Evolutionary conservation across 2,329 filamentous ascomycete genomes (phyloP), one percentile per base, ranked within the genome.

Genomic region (Verticillium alfalfae): DNA sequence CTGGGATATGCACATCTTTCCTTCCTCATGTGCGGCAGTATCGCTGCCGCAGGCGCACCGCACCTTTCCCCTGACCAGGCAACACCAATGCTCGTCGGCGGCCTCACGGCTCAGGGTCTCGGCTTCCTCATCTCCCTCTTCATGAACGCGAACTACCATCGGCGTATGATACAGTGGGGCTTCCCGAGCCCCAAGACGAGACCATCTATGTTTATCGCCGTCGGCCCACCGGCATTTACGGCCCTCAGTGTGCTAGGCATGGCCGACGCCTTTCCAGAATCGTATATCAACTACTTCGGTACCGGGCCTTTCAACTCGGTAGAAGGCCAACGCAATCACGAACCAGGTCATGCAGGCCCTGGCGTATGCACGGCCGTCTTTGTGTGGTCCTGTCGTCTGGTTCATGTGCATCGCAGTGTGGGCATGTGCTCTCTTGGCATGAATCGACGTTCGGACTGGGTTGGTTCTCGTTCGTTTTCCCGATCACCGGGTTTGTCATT

Each of bases 1-100:
- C n/a, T 87, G 85, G 84, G 82, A 87, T 63, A 75, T 88, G 26
- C 85, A 84, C 6, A 82, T 86, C 62, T 88, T 88, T 70, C 85
- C 86, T 7, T 85, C 67, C 87, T 89, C 85, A 78, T 88, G 31
- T 78, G 80, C 18, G 86, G 86, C 26, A 88, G 85, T 8, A 77
- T 88, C 45, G 85, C 86, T 10, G 79, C 79, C 26, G 74, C 80
- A 41, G 81, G 86, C 61, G 78, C 79, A 34, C 70, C 74, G 18
- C 73, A 76, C 4, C 84, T 87, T 65, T 79, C 81, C 0, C 67
- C 78, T 0, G 65, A 72, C 3, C 69, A 79, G 6, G 78, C 83
- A 4, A 73, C 86, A 55, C 78, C 81, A 9, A 86, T 88, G 62
- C 70, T 88, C 45, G 74, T 79, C 34, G 84, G 83, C 0, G 86